These are phyloP conservation scores for Schizosaccharomyces versatilis DNA, from an alignment of 1,139 yeast genomes.

Conservation along the genomic window DNA sequence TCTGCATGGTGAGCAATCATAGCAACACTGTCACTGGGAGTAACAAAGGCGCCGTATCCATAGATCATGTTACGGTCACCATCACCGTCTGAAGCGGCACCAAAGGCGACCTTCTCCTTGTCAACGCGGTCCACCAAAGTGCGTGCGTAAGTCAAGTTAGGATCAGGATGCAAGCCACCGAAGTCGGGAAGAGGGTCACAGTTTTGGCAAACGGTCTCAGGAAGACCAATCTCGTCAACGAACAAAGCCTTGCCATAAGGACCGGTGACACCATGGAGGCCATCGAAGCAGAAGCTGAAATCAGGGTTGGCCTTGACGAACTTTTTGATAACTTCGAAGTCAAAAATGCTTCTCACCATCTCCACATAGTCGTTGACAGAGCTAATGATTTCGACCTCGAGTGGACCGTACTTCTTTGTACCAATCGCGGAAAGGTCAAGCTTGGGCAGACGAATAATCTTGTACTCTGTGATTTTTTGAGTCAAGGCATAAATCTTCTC, in stretches of 20 bases:
- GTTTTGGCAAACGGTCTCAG: conserved; percentile 52
- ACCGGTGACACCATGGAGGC: conserved; percentile 89
- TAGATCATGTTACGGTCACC: conserved; percentile 98
- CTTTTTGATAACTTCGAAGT: conserved; percentile 54
- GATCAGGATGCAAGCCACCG: conserved; percentile 96
- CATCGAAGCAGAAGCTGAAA: conserved; percentile 66
- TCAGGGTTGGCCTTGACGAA: conserved; percentile 38
- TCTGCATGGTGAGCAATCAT: conserved; percentile 73
- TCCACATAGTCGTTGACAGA: conserved; percentile 56
- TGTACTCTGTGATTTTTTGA: conserved; percentile 35
- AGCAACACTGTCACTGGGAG: conserved; percentile 97
- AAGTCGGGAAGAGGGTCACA: conserved; percentile 64
- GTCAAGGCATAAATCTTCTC: conserved; percentile 62
- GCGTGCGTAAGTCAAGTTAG: conserved; percentile 83
- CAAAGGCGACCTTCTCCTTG: conserved; percentile 58
- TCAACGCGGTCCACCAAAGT: conserved; percentile 75
- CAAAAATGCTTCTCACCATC: conserved; percentile 69
- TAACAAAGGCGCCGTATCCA: conserved; percentile 85
- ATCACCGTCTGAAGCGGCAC: conserved; percentile 97
- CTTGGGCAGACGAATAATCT: conserved; percentile 22
- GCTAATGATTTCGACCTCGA: conserved; percentile 62
- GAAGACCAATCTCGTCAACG: conserved; percentile 62
- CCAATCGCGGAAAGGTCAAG: conserved; percentile 46
- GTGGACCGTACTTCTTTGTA: conserved; percentile 22
- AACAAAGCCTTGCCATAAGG: conserved; percentile 81